phyloP scores from a whole-genome alignment of 192 early-diverging fungal species.

The Backusella liffmaniae region DNA sequence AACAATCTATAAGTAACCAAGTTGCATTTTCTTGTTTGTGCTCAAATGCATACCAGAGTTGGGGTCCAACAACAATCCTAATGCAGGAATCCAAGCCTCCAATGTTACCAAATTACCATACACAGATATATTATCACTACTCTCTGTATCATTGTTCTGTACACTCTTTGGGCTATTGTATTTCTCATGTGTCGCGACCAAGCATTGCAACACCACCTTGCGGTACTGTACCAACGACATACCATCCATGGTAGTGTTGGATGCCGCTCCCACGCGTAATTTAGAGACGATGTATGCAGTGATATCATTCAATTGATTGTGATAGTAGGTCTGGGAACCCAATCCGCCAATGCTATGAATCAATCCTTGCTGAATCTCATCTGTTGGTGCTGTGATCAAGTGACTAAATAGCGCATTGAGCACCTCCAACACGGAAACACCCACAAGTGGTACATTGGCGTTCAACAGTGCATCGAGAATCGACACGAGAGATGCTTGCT shows the following conservation, averaged over 20 bases:
- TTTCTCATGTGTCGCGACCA: slow-evolving; percentile 41
- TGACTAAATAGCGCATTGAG: slow-evolving; percentile 43
- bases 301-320: slow-evolving; percentile 58
- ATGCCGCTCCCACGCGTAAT: slow-evolving; percentile 17
- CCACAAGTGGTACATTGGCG: slow-evolving; percentile 39
- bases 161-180: neutral
- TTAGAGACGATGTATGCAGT: slow-evolving; percentile 49
- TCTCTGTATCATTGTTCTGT: slow-evolving; percentile 1
- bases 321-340: slow-evolving; percentile 56
- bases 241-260: slow-evolving; percentile 36
- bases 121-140: neutral
- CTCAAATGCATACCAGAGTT: slow-evolving; percentile 16
- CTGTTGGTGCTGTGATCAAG: slow-evolving; percentile 35
- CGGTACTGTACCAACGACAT: slow-evolving; percentile 41
- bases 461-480: slow-evolving; percentile 44
- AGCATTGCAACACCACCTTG: slow-evolving; percentile 43
- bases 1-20: neutral
- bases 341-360: slow-evolving; percentile 38
- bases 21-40: slow-evolving; percentile 2
- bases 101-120: slow-evolving; percentile 10
- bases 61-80: slow-evolving; percentile 17
- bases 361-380: slow-evolving; percentile 21
- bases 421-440: slow-evolving; percentile 52
- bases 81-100: slow-evolving; percentile 24
- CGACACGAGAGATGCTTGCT: slow-evolving; percentile 43